Evolutionary conservation across 2,329 filamentous ascomycete genomes (phyloP).

Genomic region (Aspergillus hiratsukae): DNA sequence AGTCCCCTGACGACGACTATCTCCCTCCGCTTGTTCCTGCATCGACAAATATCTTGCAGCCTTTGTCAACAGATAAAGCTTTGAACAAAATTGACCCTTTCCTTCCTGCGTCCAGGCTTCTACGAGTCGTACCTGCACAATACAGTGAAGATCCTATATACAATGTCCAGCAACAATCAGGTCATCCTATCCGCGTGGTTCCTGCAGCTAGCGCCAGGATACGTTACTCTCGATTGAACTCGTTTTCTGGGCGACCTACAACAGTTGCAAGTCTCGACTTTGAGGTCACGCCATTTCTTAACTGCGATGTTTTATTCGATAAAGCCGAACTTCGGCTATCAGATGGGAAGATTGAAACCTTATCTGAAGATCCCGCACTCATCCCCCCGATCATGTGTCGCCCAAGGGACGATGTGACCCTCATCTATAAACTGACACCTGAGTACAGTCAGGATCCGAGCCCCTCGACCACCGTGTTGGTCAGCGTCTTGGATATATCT

Average conservation of each 20-base stretch:
- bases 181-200: constrained; percentile 51
- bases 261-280: constrained; percentile 53
- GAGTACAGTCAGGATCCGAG: constrained; percentile 33
- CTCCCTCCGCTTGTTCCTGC: constrained; percentile 52
- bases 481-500: constrained; percentile 44
- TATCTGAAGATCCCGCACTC: constrained; percentile 35
- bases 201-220: constrained; percentile 55
- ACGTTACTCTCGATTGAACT: constrained; percentile 48
- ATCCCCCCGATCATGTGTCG: constrained; percentile 40
- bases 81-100: constrained; percentile 47
- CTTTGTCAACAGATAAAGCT: constrained; percentile 49
- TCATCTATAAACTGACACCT: constrained; percentile 51
- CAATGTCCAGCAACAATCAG: constrained; percentile 51
- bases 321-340: constrained; percentile 45
- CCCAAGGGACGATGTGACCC: constrained; percentile 54
- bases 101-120: constrained; percentile 54
- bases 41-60: constrained; percentile 55
- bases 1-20: constrained; percentile 45
- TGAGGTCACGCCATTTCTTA: constrained; percentile 51
- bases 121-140: constrained; percentile 52
- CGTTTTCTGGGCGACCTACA: constrained; percentile 40
- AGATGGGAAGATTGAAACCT: constrained; percentile 44
- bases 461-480: constrained; percentile 34
- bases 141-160: constrained; percentile 47
- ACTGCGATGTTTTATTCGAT: constrained; percentile 47